Evolutionary conservation across 2,329 filamentous ascomycete species (phyloP).

Genomic region (Cytospora chrysosperma): DNA sequence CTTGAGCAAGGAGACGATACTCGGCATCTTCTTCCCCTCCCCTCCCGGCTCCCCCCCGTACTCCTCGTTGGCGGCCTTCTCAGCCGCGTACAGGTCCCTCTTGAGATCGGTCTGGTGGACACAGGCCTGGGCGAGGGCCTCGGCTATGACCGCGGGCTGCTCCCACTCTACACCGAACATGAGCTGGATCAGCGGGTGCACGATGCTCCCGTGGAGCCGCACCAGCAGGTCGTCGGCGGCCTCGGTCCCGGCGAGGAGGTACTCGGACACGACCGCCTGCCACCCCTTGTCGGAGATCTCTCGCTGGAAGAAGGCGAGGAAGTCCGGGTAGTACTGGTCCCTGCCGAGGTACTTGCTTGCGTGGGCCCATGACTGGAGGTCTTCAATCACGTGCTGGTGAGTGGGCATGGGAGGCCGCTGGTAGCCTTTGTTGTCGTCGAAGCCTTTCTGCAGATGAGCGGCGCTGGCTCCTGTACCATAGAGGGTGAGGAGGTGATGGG

Average conservation of each 20-base stretch:
- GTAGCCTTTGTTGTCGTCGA: conserved; percentile 63
- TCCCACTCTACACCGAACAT: conserved; percentile 81
- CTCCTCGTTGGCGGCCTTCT: conserved; percentile 42
- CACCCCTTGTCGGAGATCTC: conserved; percentile 66
- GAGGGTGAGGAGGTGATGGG: conserved; percentile 72
- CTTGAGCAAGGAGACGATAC: conserved; percentile 60
- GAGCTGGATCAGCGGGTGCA: conserved; percentile 82
- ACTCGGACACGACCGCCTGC: conserved; percentile 60
- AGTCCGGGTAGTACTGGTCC: conserved; percentile 65
- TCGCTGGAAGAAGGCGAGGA: conserved; percentile 71
- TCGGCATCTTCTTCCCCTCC: conserved; percentile 34
- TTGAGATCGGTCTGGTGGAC: conserved; percentile 62
- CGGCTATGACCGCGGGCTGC: conserved; percentile 77
- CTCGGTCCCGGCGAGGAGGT: conserved; percentile 66
- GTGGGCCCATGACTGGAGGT: conserved; percentile 55
- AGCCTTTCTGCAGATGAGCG: conserved; percentile 61
- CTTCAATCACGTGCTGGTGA: conserved; percentile 50
- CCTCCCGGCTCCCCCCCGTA: conserved; percentile 32
- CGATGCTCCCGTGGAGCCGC: conserved; percentile 60
- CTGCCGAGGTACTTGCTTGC: conserved; percentile 63
- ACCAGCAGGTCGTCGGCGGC: conserved; percentile 66
- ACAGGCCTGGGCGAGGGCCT: conserved; percentile 74
- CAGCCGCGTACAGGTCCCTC: conserved; percentile 52
- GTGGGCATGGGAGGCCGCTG: conserved; percentile 56
- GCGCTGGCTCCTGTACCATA: conserved; percentile 71